Evolutionary conservation across 495 filamentous ascomycete genomes (phyloP), one percentile per base, ranked within the genome.

Genomic region (Hypoxylon fuscum): DNA sequence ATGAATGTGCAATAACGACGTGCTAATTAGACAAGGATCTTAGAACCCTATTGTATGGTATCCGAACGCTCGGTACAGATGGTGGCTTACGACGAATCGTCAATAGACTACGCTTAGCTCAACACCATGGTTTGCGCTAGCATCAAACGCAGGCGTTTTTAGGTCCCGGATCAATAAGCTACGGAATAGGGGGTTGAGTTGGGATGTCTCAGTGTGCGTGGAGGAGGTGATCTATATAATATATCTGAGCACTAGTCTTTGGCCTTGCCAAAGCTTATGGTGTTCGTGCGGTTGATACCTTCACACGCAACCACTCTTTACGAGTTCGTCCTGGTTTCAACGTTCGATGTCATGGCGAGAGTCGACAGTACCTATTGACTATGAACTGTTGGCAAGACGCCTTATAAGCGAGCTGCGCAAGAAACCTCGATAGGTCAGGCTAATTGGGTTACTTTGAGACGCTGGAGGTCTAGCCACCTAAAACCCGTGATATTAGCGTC

Each of bases 101-200:
- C 55, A 45, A 55, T 60, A 22, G 45, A 40, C 45, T 44, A 51
- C 62, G 41, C 29, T 21, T 50, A 43, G 20, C 41, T 17, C 23
- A 44, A 20, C 53, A 62, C 53, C 51, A 56, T 49, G 42, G 38
- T 66, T 58, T 31, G 14, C 57, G 48, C 63, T 62, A 66, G 25
- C 46, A 35, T 41, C 43, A 42, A 25, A 1, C 51, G 41, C 47
- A 53, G 46, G 12, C 18, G 25, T 47, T 66, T n/a, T 62, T 57
- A 40, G 50, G 62, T 59, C 44, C 50, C 45, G 38, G 44, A 55
- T 31, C 14, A 46, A 45, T 15, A 60, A 55, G 32, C 31, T 51
- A 55, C 32, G 17, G 25, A 25, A 42, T 55, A 65, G 11, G 48
- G 40, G 40, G 55, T 38, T 15, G 15, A 1, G 12, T 55, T 46